A percentile compares a stretch with the other conserved stretches of the same genome.
phyloP scores from a whole-genome alignment of 306 rosid genomes.

The Begonia loranthoides region DNA sequence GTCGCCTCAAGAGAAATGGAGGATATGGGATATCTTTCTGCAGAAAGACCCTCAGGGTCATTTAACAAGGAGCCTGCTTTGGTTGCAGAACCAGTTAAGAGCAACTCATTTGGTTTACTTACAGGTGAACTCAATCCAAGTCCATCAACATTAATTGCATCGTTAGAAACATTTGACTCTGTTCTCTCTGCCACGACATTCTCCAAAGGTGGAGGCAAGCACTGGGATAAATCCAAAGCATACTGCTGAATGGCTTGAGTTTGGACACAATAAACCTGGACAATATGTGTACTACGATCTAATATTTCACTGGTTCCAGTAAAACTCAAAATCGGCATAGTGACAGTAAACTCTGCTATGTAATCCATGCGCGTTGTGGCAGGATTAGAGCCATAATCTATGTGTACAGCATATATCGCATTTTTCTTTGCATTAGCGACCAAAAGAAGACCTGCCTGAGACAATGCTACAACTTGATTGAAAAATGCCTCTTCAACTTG shows the following conservation, averaged over 20 bases:
- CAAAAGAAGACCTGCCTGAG: slow-evolving; percentile 92
- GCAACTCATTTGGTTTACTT: slow-evolving; percentile 39
- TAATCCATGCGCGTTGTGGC: slow-evolving; percentile 77
- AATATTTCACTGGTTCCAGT: slow-evolving; percentile 84
- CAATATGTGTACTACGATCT: slow-evolving; percentile 64
- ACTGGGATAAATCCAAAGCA: slow-evolving; percentile 91
- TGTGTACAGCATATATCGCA: slow-evolving; percentile 93
- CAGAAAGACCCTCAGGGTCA: slow-evolving; percentile 31
- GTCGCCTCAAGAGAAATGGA: slow-evolving; percentile 40
- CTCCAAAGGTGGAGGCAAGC: slow-evolving; percentile 84
- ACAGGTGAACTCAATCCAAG: slow-evolving; percentile 35
- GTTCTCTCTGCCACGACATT: slow-evolving; percentile 52
- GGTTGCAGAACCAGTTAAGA: slow-evolving; percentile 32
- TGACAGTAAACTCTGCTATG: slow-evolving; percentile 87
- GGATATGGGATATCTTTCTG: slow-evolving; percentile 43
- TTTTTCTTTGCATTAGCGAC: slow-evolving; percentile 99
- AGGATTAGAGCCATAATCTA: slow-evolving; percentile 80
- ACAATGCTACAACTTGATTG: slow-evolving; percentile 82
- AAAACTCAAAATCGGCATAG: slow-evolving; percentile 95
- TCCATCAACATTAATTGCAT: slow-evolving; percentile 49
- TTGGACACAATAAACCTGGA: slow-evolving; percentile 97
- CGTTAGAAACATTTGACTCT: slow-evolving; percentile 58
- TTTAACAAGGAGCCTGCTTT: slow-evolving; percentile 37
- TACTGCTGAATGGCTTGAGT: slow-evolving; percentile 97
- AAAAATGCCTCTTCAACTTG: slow-evolving; percentile 78